These are phyloP conservation scores for Clathrus columnatus DNA, from an alignment of 768 basidiomycete genomes.

Conservation along the genomic window DNA sequence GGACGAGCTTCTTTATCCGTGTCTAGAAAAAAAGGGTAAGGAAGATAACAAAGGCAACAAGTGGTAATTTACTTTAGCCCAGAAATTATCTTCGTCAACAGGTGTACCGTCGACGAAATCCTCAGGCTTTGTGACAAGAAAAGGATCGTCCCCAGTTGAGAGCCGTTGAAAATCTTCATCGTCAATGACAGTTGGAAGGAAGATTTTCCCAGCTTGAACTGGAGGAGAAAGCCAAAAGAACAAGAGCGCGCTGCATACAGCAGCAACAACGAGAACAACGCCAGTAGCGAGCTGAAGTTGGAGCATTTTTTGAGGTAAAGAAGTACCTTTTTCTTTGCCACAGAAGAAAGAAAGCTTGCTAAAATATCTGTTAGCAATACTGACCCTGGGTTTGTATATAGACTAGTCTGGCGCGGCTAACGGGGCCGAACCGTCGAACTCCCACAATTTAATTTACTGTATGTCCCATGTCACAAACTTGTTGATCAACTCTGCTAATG, in stretches of 20 bases:
- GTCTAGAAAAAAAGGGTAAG: conserved; percentile 31
- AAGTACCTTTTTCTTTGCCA: too few species aligned
- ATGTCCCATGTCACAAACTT: too few species aligned
- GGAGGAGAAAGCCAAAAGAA: conserved; percentile 31
- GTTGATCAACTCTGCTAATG: too few species aligned
- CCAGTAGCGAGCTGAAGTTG: conserved; percentile 52
- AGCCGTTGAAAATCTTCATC: conserved; percentile 19
- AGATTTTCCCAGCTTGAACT: conserved; percentile 41
- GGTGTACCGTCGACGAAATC: conserved; percentile 63
- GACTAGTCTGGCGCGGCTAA: too few species aligned
- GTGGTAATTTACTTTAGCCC: conserved; percentile 37
- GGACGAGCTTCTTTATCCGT: conserved; percentile 46
- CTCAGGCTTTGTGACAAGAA: conserved; percentile 63
- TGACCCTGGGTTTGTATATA: too few species aligned
- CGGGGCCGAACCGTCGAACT: too few species aligned
- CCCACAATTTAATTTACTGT: too few species aligned
- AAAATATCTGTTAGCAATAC: too few species aligned
- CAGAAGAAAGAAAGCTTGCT: too few species aligned
- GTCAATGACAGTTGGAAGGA: conserved; percentile 29
- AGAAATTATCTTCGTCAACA: conserved; percentile 51
- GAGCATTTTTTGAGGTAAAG: conserved; percentile 48
- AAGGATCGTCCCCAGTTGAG: conserved; percentile 39
- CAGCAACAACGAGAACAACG: conserved; percentile 34
- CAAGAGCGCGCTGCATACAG: conserved; percentile 35
- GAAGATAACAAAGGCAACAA: not conserved